phyloP scores from a whole-genome alignment of 768 basidiomycete genomes.

The Tephrocybe sp. region DNA sequence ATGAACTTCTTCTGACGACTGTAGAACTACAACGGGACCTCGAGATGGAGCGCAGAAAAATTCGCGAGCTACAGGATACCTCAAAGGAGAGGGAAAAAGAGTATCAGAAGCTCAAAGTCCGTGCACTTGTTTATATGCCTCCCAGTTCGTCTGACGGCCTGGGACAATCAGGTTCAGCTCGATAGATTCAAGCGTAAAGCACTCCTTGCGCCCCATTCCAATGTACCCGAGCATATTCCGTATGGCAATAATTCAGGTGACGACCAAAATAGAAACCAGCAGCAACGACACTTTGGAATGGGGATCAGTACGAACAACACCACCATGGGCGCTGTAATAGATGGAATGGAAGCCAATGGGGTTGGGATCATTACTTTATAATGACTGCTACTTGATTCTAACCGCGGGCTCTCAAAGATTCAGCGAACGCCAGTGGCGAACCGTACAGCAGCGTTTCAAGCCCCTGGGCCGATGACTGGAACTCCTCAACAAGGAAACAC shows the following conservation, averaged over 20 bases:
- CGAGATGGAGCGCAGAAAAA: slow-evolving; percentile 73
- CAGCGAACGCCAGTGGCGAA: slow-evolving; percentile 67
- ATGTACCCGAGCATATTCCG: slow-evolving; percentile 15
- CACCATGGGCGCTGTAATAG: slow-evolving; percentile 54
- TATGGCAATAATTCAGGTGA: slow-evolving; percentile 14
- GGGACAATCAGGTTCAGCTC: slow-evolving; percentile 52
- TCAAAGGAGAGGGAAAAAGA: slow-evolving; percentile 80
- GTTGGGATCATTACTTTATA: slow-evolving; percentile 31
- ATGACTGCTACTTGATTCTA: neutral
- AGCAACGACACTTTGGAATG: slow-evolving; percentile 12
- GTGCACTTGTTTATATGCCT: neutral
- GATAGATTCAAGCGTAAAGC: slow-evolving; percentile 84
- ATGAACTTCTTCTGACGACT: neutral
- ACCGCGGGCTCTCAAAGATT: slow-evolving; percentile 38
- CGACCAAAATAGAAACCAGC: slow-evolving; percentile 6
- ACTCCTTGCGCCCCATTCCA: slow-evolving; percentile 48
- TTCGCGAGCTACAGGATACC: slow-evolving; percentile 69
- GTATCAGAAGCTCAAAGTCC: slow-evolving; percentile 82
- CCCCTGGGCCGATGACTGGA: slow-evolving; percentile 11
- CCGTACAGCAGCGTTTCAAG: slow-evolving; percentile 38
- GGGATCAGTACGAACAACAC: slow-evolving; percentile 23
- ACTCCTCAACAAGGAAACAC: slow-evolving; percentile 17
- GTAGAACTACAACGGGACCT: slow-evolving; percentile 78
- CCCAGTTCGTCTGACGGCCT: neutral
- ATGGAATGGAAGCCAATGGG: slow-evolving; percentile 64